Base-by-base conservation (phyloP, 2,329 filamentous ascomycete genomes). In the Hypoxylon sp. region DNA sequence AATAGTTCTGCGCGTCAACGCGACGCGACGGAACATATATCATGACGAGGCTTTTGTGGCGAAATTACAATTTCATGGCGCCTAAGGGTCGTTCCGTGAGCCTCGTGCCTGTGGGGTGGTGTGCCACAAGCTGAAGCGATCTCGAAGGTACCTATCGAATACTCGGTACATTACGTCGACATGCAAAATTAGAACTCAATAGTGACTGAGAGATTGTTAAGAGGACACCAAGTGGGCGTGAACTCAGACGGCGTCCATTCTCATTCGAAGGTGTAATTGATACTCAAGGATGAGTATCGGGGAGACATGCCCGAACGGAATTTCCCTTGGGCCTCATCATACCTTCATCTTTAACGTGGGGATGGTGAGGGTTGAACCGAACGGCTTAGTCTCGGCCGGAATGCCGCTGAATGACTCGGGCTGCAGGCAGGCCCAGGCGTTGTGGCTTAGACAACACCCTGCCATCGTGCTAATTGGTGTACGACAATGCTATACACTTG, bases 11-110 rank as follows among this genome's bases (percentile, higher is more conserved):
- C 32, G 51, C 34, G 58, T 48, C 32, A 47, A 57, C 39, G 50
- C 37, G 50, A 57, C 50, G 62, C 58, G 50, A 63, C 48, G 19
- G 14, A 50, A 29, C 29, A 43, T 43, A n/a, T 25, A 41, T 60
- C 9, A 29, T 34, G 50, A 41, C 34, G 45, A 32, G 14, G 48
- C n/a, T 34, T n/a, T 37, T 39, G 50, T 55, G 56, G 56, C 51
- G 50, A 61, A 23, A 39, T 41, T 14, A 16, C n/a, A 23, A 21
- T 14, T 19, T 46, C 21, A 23, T 50, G 32, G 29, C 30, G 32
- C 43, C 48, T 21, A 46, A 59, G 61, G 43, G 16, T 59, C 50
- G 61, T 46, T n/a, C 46, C 50, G 45, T 19, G 51, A 46, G 32
- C 37, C 46, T 39, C 12, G 32, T 51, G 41, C 27, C 41, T 45